Percentiles rank a stretch among this genome's conserved stretches.
phyloP scores from a whole-genome alignment of 179 eudicot species.

The Silene noctiflora region DNA sequence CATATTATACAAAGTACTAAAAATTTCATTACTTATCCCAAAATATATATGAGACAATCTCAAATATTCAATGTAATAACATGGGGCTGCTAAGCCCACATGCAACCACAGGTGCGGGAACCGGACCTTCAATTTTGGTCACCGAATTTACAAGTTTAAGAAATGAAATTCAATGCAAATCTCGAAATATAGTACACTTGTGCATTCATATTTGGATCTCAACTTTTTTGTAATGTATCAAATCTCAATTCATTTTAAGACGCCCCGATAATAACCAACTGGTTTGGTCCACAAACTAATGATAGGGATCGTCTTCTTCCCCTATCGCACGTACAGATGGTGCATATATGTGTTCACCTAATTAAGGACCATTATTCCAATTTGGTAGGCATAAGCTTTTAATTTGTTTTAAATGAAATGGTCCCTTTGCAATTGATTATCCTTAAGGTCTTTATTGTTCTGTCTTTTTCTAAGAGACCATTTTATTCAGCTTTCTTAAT shows the following conservation, averaged over 20 bases:
- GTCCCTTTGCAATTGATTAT: conserved; percentile 24
- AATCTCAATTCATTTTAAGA: too few relatives aligned
- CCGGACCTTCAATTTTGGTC: too few relatives aligned
- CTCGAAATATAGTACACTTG: too few relatives aligned
- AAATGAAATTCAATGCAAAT: too few relatives aligned
- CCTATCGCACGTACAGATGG: conserved; percentile 11
- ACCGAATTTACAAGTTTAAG: too few relatives aligned
- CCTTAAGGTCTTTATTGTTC: conserved; percentile 16
- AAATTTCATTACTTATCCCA: too few relatives aligned
- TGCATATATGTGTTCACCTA: conserved; percentile 23
- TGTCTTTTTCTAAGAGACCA: conserved; percentile 4
- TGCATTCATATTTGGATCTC: too few relatives aligned
- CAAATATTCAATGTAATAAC: background rate
- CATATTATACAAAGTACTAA: too few relatives aligned
- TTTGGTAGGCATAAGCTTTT: background rate
- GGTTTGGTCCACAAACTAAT: conserved; percentile 28
- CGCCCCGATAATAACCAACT: conserved; percentile 10
- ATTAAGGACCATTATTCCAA: conserved; percentile 23
- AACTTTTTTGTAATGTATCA: too few relatives aligned
- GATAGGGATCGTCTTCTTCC: conserved; percentile 16
- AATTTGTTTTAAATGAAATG: conserved; percentile 1
- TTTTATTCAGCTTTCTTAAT: background rate
- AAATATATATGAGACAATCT: too few relatives aligned
- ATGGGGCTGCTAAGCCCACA: too few relatives aligned
- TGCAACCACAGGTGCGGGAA: too few relatives aligned